These are phyloP conservation scores for Pythium grandisporangium DNA, from an alignment of 352 stramenopile species.

Conservation along the genomic window DNA sequence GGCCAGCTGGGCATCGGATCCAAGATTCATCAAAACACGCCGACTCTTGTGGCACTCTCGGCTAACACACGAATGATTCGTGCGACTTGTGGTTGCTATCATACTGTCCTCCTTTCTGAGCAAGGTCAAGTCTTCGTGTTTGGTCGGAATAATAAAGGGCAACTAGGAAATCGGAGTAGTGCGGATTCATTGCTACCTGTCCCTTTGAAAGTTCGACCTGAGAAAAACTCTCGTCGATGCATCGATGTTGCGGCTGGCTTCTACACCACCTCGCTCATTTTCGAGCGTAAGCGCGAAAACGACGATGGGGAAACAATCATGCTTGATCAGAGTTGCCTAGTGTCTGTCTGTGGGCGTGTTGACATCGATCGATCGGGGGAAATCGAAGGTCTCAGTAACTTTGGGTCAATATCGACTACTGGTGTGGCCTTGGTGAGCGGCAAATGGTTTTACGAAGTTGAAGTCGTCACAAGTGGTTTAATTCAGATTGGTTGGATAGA, in stretches of 20 bases:
- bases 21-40: slow-evolving; percentile 77
- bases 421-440: slow-evolving; percentile 66
- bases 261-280: slow-evolving; percentile 82
- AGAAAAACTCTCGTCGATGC: slow-evolving; percentile 68
- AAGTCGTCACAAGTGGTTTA: slow-evolving; percentile 83
- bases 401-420: slow-evolving; percentile 74
- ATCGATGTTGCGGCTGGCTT: slow-evolving; percentile 81
- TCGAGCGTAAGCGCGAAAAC: slow-evolving; percentile 78
- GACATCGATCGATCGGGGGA: slow-evolving; percentile 83
- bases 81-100: slow-evolving; percentile 80
- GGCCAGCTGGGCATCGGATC: slow-evolving; percentile 78
- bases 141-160: slow-evolving; percentile 84
- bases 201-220: slow-evolving; percentile 69
- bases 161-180: slow-evolving; percentile 79
- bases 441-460: slow-evolving; percentile 93
- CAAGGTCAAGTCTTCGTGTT: slow-evolving; percentile 82
- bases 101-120: slow-evolving; percentile 77
- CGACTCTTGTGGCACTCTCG: slow-evolving; percentile 58
- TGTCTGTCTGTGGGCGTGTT: slow-evolving; percentile 67
- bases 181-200: slow-evolving; percentile 76
- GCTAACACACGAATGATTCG: slow-evolving; percentile 61
- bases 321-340: slow-evolving; percentile 54
- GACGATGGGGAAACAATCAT: slow-evolving; percentile 53
- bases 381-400: slow-evolving; percentile 84
- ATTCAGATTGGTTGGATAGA: slow-evolving; percentile 93